Percentiles rank a stretch among this genome's conserved stretches.
Conservation (phyloP, 1,284 basidiomycete species). For the Apiotrichum sp. region DNA sequence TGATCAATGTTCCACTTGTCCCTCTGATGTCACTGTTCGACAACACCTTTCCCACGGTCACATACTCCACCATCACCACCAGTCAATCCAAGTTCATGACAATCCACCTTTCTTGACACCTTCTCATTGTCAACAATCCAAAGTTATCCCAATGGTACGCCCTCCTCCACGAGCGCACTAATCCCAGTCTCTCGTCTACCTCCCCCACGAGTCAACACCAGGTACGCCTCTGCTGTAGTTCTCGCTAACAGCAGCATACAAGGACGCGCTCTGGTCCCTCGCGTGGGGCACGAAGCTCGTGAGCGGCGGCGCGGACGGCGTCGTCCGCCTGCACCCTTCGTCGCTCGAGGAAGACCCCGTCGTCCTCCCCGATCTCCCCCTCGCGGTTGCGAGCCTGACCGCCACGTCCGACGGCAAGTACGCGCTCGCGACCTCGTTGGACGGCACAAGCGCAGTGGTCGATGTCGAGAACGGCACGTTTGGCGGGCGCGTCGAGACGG, state of each 20-base stretch:
- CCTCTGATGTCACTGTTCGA: not conserved
- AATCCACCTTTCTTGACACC: too few species aligned
- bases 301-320: constrained; percentile 39
- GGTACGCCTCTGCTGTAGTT: constrained; percentile 15
- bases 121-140: not conserved
- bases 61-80: too few species aligned
- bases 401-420: constrained; percentile 58
- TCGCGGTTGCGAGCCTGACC: constrained; percentile 67
- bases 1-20: too few species aligned
- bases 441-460: constrained; percentile 68
- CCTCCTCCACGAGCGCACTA: not conserved
- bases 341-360: constrained; percentile 53
- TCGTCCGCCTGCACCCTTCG: constrained; percentile 45
- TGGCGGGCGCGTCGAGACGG: constrained; percentile 63
- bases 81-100: too few species aligned
- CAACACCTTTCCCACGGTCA: constrained; percentile 4
- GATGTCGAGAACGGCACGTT: constrained; percentile 43
- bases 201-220: constrained; percentile 36
- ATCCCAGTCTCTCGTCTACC: constrained; percentile 34
- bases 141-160: not conserved
- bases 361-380: constrained; percentile 61
- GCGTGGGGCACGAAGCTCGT: constrained; percentile 28
- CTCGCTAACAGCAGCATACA: constrained; percentile 20
- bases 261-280: constrained; percentile 38
- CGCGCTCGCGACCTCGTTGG: constrained; percentile 69